These are phyloP conservation scores for Rhodotorula sp. DNA, from an alignment of 1,284 basidiomycete species.

Conservation along the genomic window DNA sequence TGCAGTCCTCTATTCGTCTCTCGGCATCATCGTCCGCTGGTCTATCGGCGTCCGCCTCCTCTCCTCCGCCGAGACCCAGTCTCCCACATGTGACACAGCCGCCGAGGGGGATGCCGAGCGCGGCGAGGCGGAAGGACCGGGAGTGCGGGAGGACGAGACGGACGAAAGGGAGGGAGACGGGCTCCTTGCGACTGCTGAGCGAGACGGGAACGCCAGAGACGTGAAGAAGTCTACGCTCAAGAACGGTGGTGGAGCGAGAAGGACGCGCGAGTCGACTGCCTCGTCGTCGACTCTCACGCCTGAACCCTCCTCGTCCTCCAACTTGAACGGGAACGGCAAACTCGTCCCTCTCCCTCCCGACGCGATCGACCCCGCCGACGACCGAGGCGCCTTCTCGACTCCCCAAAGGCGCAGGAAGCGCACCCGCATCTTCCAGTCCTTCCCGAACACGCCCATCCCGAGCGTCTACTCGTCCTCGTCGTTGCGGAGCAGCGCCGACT, in stretches of 20 bases:
- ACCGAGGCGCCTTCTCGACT: not conserved
- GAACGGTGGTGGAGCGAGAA: not conserved
- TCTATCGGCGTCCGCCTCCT: slow-evolving; percentile 52
- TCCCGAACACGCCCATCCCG: slow-evolving; percentile 43
- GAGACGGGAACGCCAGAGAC: not conserved
- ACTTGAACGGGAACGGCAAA: not conserved
- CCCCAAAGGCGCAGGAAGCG: slow-evolving; percentile 13
- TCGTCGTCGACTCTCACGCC: not conserved
- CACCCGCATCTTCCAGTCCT: slow-evolving; percentile 37
- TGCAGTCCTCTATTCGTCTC: slow-evolving; percentile 52
- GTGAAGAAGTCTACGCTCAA: slow-evolving; percentile 17
- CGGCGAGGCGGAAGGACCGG: not conserved
- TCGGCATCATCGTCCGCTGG: slow-evolving; percentile 54
- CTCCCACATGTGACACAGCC: not conserved
- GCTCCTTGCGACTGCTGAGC: not conserved
- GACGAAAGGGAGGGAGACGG: slow-evolving; percentile 4
- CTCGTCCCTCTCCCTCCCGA: slow-evolving; percentile 2
- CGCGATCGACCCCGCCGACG: not conserved
- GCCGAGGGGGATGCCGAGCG: slow-evolving; percentile 8
- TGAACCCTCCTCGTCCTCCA: not conserved
- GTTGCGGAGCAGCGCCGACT: slow-evolving; percentile 4
- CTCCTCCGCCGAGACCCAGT: slow-evolving; percentile 47
- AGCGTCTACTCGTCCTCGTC: slow-evolving; percentile 35
- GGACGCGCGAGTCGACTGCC: not conserved
- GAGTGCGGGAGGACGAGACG: slow-evolving; percentile 8